Base-by-base conservation (phyloP, 179 eudicot genomes). In the Silene vulgaris region DNA sequence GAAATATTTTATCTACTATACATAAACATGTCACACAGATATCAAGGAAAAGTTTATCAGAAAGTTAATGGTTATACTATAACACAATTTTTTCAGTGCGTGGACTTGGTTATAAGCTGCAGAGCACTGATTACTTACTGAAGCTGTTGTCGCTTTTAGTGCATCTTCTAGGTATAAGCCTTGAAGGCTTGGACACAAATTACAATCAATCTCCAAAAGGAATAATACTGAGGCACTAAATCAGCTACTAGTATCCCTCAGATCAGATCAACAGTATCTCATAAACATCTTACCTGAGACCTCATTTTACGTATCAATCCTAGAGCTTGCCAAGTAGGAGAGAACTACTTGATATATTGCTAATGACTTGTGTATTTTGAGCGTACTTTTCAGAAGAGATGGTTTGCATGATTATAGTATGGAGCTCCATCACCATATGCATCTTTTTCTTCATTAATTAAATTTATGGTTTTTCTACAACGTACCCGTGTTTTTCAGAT, bases 381-480 rank as follows among this genome's bases (percentile, higher is more conserved):
- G 73, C 23, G 14, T 69, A 35, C 19, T 65, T 37, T 64, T 64
- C 8, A 16, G 43, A 54, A 14, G 57, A 69, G 73, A 48, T 69
- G 29, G 26, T 45, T 45, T 1, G 20, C 20, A 69, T 45, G 59
- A 69, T n/a, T 69, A 69, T 45, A 29, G 73, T 45, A 69, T 69
- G 59, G 32, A 45, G 57, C 19, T 20, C 59, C 19, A 21, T 43
- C 57, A 8, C 57, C 30, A 9, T 20, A 69, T 43, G 26, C 72
- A 69, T 9, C 14, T 19, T 20, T 43, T 43, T 45, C 16, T 69
- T 69, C 59, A 69, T 48, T 43, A 16, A 3, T 43, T 13, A 13
- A 32, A 32, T 19, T 68, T 48, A 48, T 13, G 16, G 16, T 50
- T 11, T 48, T 48, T 48, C 56, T 2, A 13, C 40, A 35, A 35